phyloP scores from a whole-genome alignment of 495 filamentous ascomycete species.

The Xylaria acuta region DNA sequence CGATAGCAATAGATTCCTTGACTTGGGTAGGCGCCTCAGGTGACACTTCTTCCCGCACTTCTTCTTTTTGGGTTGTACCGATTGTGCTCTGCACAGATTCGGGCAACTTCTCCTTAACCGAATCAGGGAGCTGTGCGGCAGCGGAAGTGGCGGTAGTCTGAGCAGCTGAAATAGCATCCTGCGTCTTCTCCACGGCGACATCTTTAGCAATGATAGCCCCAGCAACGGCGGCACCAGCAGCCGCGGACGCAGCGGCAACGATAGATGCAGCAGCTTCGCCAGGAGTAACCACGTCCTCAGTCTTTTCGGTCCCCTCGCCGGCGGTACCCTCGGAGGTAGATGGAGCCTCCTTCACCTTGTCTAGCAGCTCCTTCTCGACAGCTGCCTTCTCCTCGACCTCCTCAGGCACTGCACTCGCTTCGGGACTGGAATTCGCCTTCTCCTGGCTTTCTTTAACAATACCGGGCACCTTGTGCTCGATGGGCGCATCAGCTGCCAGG shows the following conservation, averaged over 20 bases:
- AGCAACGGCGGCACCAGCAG: constrained; percentile 48
- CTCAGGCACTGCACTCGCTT: constrained; percentile 63
- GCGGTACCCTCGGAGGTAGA: constrained; percentile 63
- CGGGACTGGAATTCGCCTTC: constrained; percentile 62
- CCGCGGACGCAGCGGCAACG: constrained; percentile 43
- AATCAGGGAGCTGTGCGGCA: constrained; percentile 42
- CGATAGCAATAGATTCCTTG: constrained; percentile 71
- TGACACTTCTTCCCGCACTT: constrained; percentile 46
- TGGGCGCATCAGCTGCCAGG: constrained; percentile 73
- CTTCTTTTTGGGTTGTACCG: constrained; percentile 37
- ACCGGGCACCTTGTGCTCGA: constrained; percentile 69
- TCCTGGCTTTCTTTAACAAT: constrained; percentile 72
- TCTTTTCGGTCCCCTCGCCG: constrained; percentile 54
- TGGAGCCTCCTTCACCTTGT: constrained; percentile 62
- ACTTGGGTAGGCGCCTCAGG: constrained; percentile 72
- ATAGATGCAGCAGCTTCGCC: constrained; percentile 50
- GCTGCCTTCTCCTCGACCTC: constrained; percentile 66
- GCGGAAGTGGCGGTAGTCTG: constrained; percentile 37
- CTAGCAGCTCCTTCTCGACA: constrained; percentile 66
- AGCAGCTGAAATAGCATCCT: constrained; percentile 37
- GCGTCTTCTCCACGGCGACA: constrained; percentile 39
- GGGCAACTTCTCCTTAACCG: constrained; percentile 45
- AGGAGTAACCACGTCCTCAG: constrained; percentile 49
- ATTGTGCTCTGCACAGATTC: constrained; percentile 39
- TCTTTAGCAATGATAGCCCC: constrained; percentile 45